phyloP scores from a whole-genome alignment of 176 grass and related monocot genomes.

The maize (Zea mays) region Zm-B73-REFERENCE-NAM-5.0 NC_050101.1:112576501-112577000 shows the following conservation, averaged over 20 bases:
- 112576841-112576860: no score
- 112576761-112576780: background rate
- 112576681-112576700: background rate
- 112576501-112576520: constrained; percentile 8
- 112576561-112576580: background rate
- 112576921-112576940: no score
- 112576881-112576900: no score
- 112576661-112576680: background rate
- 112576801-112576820: no score
- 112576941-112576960: no score
- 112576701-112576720: background rate
- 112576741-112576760: background rate
- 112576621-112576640: background rate
- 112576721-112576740: background rate
- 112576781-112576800: background rate
- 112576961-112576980: no score
- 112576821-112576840: no score
- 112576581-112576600: background rate
- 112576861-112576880: no score
- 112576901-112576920: no score
- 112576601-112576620: background rate
- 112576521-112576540: background rate
- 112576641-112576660: background rate
- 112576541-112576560: background rate
- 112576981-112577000: no score